These are phyloP conservation scores for Saxophila tyrrhenica DNA, from an alignment of 495 filamentous ascomycete species.

Conservation along the genomic window DNA sequence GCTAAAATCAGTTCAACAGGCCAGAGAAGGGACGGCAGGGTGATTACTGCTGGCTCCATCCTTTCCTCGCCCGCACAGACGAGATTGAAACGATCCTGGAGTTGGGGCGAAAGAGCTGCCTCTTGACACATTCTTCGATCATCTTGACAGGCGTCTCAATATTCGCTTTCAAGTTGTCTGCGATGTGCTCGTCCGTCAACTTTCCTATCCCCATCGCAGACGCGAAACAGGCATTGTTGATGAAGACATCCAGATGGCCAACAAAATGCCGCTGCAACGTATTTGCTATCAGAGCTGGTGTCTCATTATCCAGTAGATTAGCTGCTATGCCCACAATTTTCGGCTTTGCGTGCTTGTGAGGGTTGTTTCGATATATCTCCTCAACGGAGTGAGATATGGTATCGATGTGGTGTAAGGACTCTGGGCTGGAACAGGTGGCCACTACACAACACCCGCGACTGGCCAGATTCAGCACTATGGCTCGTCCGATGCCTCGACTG, in stretches of 20 bases:
- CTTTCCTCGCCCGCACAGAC: background rate
- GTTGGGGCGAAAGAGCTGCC: conserved; percentile 8
- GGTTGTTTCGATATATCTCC: conserved; percentile 9
- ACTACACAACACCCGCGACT: conserved; percentile 20
- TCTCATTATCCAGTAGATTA: conserved; percentile 16
- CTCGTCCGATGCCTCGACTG: conserved; percentile 24
- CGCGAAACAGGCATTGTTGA: conserved; percentile 14
- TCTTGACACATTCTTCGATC: conserved; percentile 16
- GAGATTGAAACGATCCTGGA: conserved; percentile 17
- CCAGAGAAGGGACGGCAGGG: too few relatives aligned
- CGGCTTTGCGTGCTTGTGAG: conserved; percentile 2
- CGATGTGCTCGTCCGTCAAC: conserved; percentile 11
- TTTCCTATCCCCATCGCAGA: conserved; percentile 8
- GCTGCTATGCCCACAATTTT: conserved; percentile 18
- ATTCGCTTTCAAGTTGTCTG: conserved; percentile 12
- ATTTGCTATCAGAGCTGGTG: background rate
- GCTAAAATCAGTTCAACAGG: too few relatives aligned
- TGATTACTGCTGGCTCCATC: background rate
- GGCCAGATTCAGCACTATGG: conserved; percentile 21
- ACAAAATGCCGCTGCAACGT: conserved; percentile 7
- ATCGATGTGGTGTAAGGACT: conserved; percentile 21
- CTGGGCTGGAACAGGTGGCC: conserved; percentile 21
- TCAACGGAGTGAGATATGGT: conserved; percentile 19
- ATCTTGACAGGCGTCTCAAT: conserved; percentile 17
- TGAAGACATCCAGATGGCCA: conserved; percentile 19